Evolutionary conservation across 345 rosid species (phyloP).

Genomic region (Zanthoxylum bungeanum): DNA sequence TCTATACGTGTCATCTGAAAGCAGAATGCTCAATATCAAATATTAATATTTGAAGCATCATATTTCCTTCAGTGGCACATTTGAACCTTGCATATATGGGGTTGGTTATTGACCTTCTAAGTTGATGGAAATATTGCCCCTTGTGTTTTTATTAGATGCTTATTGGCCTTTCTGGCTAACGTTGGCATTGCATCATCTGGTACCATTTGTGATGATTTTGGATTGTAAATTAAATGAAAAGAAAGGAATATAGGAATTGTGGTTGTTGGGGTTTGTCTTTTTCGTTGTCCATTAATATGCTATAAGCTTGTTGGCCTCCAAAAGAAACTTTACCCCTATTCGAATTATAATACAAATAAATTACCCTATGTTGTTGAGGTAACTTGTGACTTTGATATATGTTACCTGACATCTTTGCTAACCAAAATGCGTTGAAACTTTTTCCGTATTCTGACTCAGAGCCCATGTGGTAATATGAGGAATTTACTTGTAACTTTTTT

Average conservation of each 20-base stretch:
- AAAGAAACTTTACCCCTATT: neutral
- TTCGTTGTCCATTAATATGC: neutral
- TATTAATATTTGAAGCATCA: neutral
- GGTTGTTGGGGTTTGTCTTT: neutral
- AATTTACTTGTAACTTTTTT: neutral
- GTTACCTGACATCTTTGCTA: neutral
- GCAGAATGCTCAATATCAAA: neutral
- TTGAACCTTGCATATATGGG: neutral
- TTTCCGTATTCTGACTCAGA: neutral
- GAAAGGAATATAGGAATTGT: neutral
- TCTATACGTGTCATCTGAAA: neutral
- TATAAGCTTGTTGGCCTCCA: neutral
- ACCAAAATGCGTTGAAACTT: neutral
- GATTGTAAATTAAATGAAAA: neutral
- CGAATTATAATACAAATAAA: neutral
- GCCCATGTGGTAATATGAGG: neutral
- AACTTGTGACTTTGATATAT: neutral
- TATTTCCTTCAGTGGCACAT: neutral
- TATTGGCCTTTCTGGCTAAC: neutral
- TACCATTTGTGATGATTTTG: neutral
- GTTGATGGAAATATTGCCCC: neutral
- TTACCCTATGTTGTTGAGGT: neutral
- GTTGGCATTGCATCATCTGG: neutral
- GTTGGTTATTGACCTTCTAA: neutral
- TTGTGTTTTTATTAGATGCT: neutral